These are phyloP conservation scores for Flaveria linearis DNA, from an alignment of 129 eudicot genomes.

Conservation along the genomic window DNA sequence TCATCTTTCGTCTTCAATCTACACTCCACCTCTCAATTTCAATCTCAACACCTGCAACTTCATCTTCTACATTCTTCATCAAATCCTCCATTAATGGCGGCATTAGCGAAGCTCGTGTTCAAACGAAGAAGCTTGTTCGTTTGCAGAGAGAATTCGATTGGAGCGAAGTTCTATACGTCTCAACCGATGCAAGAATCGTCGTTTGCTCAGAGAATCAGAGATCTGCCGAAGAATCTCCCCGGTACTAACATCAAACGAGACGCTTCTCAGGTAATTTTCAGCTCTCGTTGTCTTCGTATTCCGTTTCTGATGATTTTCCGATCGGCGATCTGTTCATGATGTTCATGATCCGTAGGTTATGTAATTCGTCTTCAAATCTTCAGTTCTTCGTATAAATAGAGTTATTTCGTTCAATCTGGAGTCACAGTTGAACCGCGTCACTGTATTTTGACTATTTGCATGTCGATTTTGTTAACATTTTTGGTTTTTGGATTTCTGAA, in stretches of 20 bases:
- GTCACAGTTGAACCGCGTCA: not conserved
- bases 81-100: conserved; percentile 54
- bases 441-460: not conserved
- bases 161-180: conserved; percentile 46
- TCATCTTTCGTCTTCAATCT: conserved; percentile 9
- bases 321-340: not conserved
- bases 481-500: not conserved
- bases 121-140: conserved; percentile 38
- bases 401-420: not conserved
- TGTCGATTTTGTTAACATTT: not conserved
- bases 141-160: conserved; percentile 19
- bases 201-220: conserved; percentile 65
- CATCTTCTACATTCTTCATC: conserved; percentile 4
- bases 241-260: conserved; percentile 69
- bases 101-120: conserved; percentile 42
- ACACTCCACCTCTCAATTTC: conserved; percentile 1
- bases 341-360: not conserved
- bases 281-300: not conserved
- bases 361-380: not conserved
- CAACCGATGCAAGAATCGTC: conserved; percentile 60
- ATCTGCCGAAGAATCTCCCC: conserved; percentile 75
- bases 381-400: not conserved
- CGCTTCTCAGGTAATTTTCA: conserved; percentile 65
- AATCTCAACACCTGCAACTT: not conserved
- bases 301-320: not conserved